These are phyloP conservation scores for Prosopis cineraria DNA, from an alignment of 306 rosid genomes.

Conservation along the genomic window DNA sequence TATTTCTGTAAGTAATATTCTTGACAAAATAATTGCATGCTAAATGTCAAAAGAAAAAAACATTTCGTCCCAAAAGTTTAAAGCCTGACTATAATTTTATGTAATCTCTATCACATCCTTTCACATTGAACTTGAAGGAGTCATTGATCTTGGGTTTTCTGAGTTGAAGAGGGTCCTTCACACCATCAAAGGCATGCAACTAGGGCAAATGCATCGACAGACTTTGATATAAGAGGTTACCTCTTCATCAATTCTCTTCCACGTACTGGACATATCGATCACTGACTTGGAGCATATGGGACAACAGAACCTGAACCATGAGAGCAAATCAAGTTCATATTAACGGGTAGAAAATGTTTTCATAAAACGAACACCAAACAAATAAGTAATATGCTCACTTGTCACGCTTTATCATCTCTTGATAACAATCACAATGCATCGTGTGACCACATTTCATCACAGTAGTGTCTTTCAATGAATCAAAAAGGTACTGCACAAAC, in stretches of 20 bases:
- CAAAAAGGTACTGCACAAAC: slow-evolving; percentile 76
- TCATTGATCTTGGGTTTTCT: neutral
- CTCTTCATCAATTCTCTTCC: slow-evolving; percentile 98
- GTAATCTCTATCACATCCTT: neutral
- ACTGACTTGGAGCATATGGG: slow-evolving; percentile 92
- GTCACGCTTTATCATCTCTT: slow-evolving; percentile 74
- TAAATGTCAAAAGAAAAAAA: neutral
- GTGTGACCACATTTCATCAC: slow-evolving; percentile 99
- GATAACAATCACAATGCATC: slow-evolving; percentile 80
- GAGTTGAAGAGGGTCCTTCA: neutral
- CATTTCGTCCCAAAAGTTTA: neutral
- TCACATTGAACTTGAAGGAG: neutral
- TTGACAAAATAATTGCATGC: slow-evolving; percentile 1
- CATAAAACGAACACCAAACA: neutral
- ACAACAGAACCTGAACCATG: slow-evolving; percentile 69
- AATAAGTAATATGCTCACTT: slow-evolving; percentile 56
- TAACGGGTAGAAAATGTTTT: slow-evolving; percentile 9
- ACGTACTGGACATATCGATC: slow-evolving; percentile 75
- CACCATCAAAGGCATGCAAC: neutral
- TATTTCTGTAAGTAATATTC: slow-evolving; percentile 18
- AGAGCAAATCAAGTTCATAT: slow-evolving; percentile 31
- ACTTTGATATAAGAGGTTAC: slow-evolving; percentile 43
- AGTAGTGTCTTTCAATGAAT: slow-evolving; percentile 71
- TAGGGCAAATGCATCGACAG: neutral
- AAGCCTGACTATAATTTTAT: neutral